These are phyloP conservation scores for Peterozyma toletana DNA, from an alignment of 805 yeast species.

Conservation along the genomic window DNA sequence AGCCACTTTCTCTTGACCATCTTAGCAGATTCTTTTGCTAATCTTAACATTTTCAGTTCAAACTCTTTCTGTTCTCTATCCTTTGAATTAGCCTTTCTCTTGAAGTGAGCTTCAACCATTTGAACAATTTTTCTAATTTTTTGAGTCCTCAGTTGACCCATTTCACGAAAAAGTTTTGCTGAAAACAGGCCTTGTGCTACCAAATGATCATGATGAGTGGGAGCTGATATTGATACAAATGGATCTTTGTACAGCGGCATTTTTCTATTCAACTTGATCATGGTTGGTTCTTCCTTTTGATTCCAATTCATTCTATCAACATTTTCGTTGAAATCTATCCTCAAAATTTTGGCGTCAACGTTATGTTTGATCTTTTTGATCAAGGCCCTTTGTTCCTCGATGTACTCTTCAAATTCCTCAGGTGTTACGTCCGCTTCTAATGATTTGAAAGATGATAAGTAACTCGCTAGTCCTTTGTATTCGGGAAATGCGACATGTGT, in stretches of 20 bases:
- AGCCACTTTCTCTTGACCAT: constrained; percentile 90
- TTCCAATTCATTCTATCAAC: constrained; percentile 39
- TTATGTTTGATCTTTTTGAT: constrained; percentile 39
- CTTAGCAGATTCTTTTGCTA: constrained; percentile 77
- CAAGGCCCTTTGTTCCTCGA: constrained; percentile 43
- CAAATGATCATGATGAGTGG: constrained; percentile 66
- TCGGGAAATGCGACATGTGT: constrained; percentile 42
- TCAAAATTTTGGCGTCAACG: constrained; percentile 32
- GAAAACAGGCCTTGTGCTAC: constrained; percentile 68
- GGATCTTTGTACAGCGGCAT: constrained; percentile 34
- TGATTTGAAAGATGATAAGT: constrained; percentile 47
- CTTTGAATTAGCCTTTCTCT: constrained; percentile 79
- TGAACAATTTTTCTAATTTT: constrained; percentile 66
- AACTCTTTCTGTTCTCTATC: constrained; percentile 73
- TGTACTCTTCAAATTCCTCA: constrained; percentile 55
- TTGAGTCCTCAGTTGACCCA: constrained; percentile 56
- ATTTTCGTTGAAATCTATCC: constrained; percentile 35
- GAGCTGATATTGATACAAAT: constrained; percentile 26
- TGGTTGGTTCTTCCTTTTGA: constrained; percentile 30
- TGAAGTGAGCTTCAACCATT: constrained; percentile 83
- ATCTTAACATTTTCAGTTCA: constrained; percentile 57
- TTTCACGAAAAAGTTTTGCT: constrained; percentile 62
- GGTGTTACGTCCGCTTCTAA: constrained; percentile 53
- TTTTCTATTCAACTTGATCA: constrained; percentile 24
- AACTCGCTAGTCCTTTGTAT: constrained; percentile 31